Base-by-base conservation (phyloP, 768 basidiomycete species). In the Macrolepiota dolichaula region DNA sequence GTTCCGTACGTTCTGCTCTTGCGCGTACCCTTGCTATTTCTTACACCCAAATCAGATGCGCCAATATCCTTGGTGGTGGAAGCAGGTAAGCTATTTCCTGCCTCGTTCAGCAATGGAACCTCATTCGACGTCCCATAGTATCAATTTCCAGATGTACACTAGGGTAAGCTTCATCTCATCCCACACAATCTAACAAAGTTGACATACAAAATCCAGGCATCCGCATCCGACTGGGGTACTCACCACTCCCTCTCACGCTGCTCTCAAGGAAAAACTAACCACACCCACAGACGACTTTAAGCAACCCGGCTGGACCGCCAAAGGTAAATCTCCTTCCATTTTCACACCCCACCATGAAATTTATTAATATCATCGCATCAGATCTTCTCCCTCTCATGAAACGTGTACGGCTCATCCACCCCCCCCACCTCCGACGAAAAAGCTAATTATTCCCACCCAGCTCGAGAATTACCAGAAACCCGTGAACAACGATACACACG, bases 101-200 rank as follows among this genome's bases (percentile, higher is more conserved):
- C 22, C 6, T 57, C 17, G 25, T 12, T n/a, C 27, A n/a, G n/a
- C 40, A 36, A 44, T 5, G 5, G 12, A 11, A 36, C 32, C 35
- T 54, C 13, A 50, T n/a, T 59, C 19, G 36, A 52, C 42, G 25
- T n/a, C 29, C 63, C 38, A 59, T 63, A 87, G 86, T 67, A 88
- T 88, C 76, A 89, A 89, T 72, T 89, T 89, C 81, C 87, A 85
- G 81, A 87, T 88, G 87, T 88, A 88, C 73, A 88, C 86, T 27
- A 79, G 85, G 67, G 83, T 83, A 68, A 66, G 69, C 25, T 17
- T 12, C 51, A 15, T 29, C 40, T 36, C 35, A 15, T 7, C n/a
- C 3, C 42, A 17, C 53, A 15, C 19, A 51, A n/a, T 46, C 27
- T n/a, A 44, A 44, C 37, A 46, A 36, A 51, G 36, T 44, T 19